Percentiles rank a stretch among this genome's conserved stretches.
Evolutionary conservation across 2,329 filamentous ascomycete genomes (phyloP).

Genomic region (Sclerotinia subarctica): DNA sequence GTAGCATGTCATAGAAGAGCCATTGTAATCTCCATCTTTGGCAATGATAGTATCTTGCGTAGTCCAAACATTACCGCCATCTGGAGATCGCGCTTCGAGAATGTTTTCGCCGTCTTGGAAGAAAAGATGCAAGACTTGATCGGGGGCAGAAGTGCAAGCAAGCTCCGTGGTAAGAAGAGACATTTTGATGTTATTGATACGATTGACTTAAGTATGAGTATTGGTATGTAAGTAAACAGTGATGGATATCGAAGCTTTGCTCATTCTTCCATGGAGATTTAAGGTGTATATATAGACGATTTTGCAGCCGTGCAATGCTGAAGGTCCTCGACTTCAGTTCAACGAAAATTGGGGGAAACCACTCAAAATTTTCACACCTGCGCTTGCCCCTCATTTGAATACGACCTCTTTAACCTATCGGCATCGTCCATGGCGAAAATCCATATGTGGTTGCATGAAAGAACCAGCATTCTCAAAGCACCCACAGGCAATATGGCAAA

Average conservation of each 20-base stretch:
- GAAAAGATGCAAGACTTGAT: constrained; percentile 10
- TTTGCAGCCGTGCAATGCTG: background rate
- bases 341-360: background rate
- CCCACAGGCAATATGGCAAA: background rate
- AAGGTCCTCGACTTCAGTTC: background rate
- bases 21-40: background rate
- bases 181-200: constrained; percentile 2
- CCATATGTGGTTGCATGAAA: background rate
- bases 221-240: background rate
- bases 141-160: constrained; percentile 4
- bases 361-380: background rate
- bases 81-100: constrained; percentile 14
- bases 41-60: constrained; percentile 16
- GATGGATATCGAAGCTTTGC: background rate
- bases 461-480: background rate
- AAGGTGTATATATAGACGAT: constrained; percentile 11
- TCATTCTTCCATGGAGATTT: background rate
- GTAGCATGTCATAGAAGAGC: constrained; percentile 14
- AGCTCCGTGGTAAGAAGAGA: constrained; percentile 14
- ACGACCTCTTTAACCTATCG: background rate
- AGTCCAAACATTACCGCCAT: constrained; percentile 7
- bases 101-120: constrained; percentile 11
- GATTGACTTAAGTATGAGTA: background rate
- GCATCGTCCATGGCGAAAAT: background rate
- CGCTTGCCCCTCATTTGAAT: constrained; percentile 2